Percentiles rank a stretch among this genome's conserved stretches.
These are phyloP conservation scores for Lagenidium giganteum DNA, from an alignment of 352 stramenopile species.

Conservation along the genomic window DNA sequence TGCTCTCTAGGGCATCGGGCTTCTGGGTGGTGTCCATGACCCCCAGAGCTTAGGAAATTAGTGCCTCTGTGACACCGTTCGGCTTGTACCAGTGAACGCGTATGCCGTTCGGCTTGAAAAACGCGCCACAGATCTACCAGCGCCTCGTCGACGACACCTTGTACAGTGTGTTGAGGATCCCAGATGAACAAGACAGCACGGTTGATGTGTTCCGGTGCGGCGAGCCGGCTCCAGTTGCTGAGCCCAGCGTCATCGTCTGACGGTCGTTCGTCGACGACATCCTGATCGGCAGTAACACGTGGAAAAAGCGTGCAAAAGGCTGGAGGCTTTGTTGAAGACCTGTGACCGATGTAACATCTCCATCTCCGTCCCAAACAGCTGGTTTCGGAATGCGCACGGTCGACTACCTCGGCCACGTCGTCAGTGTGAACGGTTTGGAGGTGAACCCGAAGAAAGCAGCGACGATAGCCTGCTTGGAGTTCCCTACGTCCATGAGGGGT, in stretches of 20 bases:
- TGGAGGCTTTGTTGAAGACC: conserved; percentile 5
- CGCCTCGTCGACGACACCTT: conserved; percentile 12
- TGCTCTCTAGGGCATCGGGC: conserved; percentile 16
- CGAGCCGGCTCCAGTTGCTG: no score
- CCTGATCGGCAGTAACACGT: conserved; percentile 3
- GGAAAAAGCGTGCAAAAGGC: conserved; percentile 6
- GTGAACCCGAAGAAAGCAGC: conserved; percentile 1
- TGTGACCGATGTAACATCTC: conserved; percentile 13
- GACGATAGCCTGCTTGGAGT: no score
- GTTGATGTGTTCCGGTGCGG: no score
- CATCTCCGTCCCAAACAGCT: conserved; percentile 16
- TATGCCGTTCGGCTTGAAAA: conserved; percentile 14
- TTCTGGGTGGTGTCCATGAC: conserved; percentile 20
- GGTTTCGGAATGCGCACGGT: conserved; percentile 8
- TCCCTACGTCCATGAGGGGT: no score
- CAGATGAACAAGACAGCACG: no score
- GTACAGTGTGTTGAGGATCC: conserved; percentile 2
- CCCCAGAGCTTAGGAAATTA: conserved; percentile 1
- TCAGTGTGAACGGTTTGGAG: neutral
- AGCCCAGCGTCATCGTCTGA: no score
- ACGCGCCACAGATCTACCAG: conserved; percentile 18
- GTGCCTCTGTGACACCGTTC: conserved; percentile 13
- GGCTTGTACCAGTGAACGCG: conserved; percentile 3
- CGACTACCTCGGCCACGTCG: conserved; percentile 13
- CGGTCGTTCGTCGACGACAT: conserved; percentile 22